Base-by-base conservation (phyloP, 768 basidiomycete species). In the Kwoniella europaea region DNA sequence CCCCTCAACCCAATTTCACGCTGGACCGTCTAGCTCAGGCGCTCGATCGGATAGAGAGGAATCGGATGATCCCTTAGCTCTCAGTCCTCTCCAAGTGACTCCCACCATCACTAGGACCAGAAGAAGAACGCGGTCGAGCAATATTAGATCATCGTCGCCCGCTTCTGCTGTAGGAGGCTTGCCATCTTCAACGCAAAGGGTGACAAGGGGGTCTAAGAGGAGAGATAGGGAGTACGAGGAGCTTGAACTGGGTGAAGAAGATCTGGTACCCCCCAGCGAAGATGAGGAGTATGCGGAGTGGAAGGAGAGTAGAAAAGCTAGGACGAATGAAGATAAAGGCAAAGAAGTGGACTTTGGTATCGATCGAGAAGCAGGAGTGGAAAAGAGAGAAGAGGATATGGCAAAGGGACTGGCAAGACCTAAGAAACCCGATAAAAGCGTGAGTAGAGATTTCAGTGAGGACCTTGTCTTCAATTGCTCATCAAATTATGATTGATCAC, bases 221-320 rank as follows among this genome's bases (percentile, higher is more conserved):
- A 56, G 46, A 16, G 71, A 58, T 4, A 68, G 67, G 53, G 61
- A 67, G 55, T 16, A 43, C 4, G 71, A 50, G 16, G 67, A 61
- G 67, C 43, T 62, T 1, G 42, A 27, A 20, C 0, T 10, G 41
- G 46, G 63, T 4, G 67, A 69, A 29, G 77, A 67, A 15, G 77
- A 79, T 54, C 58, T 79, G 35, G 68, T 79, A 18, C 73, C 77
- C 0, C 77, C 77, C 15, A 71, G 68, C 24, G 75, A 76, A 22
- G 74, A 75, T 20, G 77, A 76, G 18, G 77, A 79, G 65, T 79
- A 74, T 58, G 73, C 73, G 56, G 63, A 42, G 3, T 79, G 77
- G 77, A 67, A 41, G 50, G 54, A 56, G 22, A 24, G 53, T 16
- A 44, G 54, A 29, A 62, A 46, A 20, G 57, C n/a, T 18, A 67